These are phyloP conservation scores for Nicotiana paniculata DNA, from an alignment of 257 asterid genomes.

Conservation along the genomic window DNA sequence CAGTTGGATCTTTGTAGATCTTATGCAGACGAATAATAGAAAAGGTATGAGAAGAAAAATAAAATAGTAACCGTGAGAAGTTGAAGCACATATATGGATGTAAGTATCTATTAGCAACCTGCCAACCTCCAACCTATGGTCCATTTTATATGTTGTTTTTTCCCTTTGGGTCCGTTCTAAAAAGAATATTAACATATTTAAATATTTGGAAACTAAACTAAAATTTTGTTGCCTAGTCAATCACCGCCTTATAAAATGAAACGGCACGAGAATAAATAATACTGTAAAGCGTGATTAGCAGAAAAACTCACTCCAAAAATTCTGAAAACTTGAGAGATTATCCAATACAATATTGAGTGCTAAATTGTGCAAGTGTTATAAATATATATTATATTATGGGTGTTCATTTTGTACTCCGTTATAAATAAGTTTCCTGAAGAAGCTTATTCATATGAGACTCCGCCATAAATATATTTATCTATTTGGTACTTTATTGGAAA, in stretches of 20 bases:
- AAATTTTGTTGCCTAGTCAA: background rate
- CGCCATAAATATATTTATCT: too few relatives aligned
- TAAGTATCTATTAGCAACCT: conserved; percentile 21
- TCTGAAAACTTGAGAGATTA: background rate
- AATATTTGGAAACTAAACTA: background rate
- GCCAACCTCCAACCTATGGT: conserved; percentile 56
- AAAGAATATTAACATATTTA: too few relatives aligned
- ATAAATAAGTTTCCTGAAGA: too few relatives aligned
- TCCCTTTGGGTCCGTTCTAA: background rate
- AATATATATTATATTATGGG: too few relatives aligned
- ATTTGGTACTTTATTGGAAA: too few relatives aligned
- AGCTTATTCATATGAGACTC: too few relatives aligned
- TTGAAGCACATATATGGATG: background rate
- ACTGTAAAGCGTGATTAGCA: background rate
- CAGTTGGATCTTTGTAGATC: conserved; percentile 95
- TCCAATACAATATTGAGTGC: background rate
- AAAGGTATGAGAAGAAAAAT: background rate
- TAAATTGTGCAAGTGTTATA: too few relatives aligned
- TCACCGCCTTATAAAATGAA: background rate
- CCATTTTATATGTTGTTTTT: background rate
- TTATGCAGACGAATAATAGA: conserved; percentile 17
- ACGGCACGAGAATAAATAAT: background rate
- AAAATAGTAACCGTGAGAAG: background rate
- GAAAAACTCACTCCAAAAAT: background rate
- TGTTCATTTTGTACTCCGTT: too few relatives aligned